These are phyloP conservation scores for Xylaria multiplex DNA, from an alignment of 2,329 filamentous ascomycete species.

Conservation along the genomic window DNA sequence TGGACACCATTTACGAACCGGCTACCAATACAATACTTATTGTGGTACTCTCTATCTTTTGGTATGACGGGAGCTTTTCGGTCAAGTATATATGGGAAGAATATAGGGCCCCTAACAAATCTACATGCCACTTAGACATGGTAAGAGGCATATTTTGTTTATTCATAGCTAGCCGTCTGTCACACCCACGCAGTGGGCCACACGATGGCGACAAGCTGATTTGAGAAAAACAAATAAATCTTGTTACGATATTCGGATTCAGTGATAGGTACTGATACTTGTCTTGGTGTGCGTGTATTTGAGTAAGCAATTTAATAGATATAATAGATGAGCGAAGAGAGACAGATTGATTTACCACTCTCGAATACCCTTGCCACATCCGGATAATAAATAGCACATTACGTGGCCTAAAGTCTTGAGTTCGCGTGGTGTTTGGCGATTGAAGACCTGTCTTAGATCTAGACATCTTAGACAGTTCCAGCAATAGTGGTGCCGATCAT, in stretches of 20 bases:
- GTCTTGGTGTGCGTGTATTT: neutral
- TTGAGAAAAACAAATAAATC: slow-evolving; percentile 19
- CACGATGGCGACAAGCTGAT: slow-evolving; percentile 15
- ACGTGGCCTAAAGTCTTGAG: neutral
- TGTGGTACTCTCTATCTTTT: slow-evolving; percentile 11
- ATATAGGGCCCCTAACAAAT: slow-evolving; percentile 30
- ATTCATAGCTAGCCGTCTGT: slow-evolving; percentile 18
- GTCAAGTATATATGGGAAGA: slow-evolving; percentile 28
- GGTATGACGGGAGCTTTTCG: slow-evolving; percentile 19
- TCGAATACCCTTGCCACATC: neutral
- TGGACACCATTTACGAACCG: slow-evolving; percentile 31
- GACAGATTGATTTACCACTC: neutral
- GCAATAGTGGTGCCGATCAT: too few relatives aligned
- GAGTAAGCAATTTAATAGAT: neutral
- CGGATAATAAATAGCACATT: slow-evolving; percentile 4
- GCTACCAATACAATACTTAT: slow-evolving; percentile 18
- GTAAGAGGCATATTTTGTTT: slow-evolving; percentile 20
- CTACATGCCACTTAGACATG: slow-evolving; percentile 22
- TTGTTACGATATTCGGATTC: slow-evolving; percentile 13
- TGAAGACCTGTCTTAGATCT: neutral
- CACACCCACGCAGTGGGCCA: slow-evolving; percentile 5
- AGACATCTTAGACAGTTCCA: neutral
- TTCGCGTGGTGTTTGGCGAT: neutral
- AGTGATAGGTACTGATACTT: neutral
- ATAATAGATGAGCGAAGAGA: neutral